These are phyloP conservation scores for Mycena polygramma DNA, from an alignment of 768 basidiomycete species.

Conservation along the genomic window DNA sequence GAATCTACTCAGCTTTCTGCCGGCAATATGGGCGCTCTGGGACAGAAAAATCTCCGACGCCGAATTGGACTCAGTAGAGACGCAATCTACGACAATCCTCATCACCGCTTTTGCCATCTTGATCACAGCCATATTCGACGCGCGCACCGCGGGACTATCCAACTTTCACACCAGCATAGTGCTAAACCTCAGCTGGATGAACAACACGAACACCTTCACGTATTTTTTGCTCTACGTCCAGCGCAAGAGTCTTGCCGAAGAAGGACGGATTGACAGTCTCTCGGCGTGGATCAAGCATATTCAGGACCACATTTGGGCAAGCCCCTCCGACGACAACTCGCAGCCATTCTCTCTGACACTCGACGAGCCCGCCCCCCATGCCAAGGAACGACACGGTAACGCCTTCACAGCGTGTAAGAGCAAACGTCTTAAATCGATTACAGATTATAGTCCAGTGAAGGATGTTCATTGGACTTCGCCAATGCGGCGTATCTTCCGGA, in stretches of 20 bases:
- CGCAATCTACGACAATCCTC: conserved; percentile 21
- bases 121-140: not conserved
- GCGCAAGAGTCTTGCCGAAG: conserved; percentile 6
- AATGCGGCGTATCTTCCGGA: conserved; percentile 1
- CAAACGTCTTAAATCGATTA: not conserved
- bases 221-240: conserved; percentile 25
- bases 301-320: not conserved
- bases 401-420: no score
- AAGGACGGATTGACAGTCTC: not conserved
- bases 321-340: not conserved
- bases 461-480: not conserved
- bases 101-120: conserved; percentile 24
- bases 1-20: conserved; percentile 42
- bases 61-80: conserved; percentile 32
- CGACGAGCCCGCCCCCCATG: no score
- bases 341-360: no score
- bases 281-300: conserved; percentile 14
- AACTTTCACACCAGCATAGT: conserved; percentile 20
- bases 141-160: not conserved
- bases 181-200: conserved; percentile 28
- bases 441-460: not conserved
- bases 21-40: conserved; percentile 37
- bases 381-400: not conserved
- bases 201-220: conserved; percentile 17
- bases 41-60: conserved; percentile 35